Evolutionary conservation across 2,329 filamentous ascomycete species (phyloP).

Genomic region (Calonectria pseudoreteaudii): DNA sequence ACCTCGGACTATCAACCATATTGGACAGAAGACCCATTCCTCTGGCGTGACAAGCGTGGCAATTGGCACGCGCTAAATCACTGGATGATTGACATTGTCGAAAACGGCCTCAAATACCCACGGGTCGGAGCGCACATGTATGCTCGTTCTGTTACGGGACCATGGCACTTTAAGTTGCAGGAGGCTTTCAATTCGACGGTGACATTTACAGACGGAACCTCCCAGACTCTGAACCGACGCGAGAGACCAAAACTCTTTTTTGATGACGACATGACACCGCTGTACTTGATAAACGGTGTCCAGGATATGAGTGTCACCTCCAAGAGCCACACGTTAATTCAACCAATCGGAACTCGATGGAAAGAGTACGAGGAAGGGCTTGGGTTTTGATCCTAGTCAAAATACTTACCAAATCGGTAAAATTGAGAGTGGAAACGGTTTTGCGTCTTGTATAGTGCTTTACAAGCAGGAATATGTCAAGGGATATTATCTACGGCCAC

Average conservation of each 20-base stretch:
- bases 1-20: background rate
- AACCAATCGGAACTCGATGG: background rate
- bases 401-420: too few relatives aligned
- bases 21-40: background rate
- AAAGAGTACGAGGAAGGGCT: background rate
- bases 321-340: background rate
- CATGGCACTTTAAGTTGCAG: background rate
- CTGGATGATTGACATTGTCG: background rate
- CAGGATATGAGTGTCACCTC: background rate
- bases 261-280: background rate
- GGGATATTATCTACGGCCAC: too few relatives aligned
- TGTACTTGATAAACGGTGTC: background rate
- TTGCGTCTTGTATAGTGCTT: too few relatives aligned
- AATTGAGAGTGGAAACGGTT: too few relatives aligned
- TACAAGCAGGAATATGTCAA: too few relatives aligned
- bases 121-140: background rate
- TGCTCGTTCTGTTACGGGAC: background rate
- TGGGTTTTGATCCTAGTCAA: background rate
- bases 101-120: background rate
- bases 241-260: slow-evolving; percentile 2
- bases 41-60: background rate
- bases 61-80: background rate
- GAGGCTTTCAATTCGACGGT: background rate
- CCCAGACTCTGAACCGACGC: background rate
- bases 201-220: background rate